phyloP scores from a whole-genome alignment of 768 basidiomycete genomes.

The Basidioascus undulatus region DNA sequence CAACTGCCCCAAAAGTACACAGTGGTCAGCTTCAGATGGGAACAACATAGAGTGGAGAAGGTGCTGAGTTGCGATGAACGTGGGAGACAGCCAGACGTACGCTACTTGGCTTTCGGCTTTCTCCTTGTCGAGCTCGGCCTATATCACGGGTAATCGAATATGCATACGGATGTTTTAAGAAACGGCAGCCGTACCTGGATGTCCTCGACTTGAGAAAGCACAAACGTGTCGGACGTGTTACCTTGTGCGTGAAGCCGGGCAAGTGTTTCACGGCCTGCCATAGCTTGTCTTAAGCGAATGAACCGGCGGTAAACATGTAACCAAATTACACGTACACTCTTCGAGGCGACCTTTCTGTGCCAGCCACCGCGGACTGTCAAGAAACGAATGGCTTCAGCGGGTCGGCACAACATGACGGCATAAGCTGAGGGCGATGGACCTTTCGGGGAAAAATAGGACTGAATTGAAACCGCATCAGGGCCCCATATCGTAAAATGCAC shows the following conservation, averaged over 20 bases:
- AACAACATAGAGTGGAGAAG: neutral
- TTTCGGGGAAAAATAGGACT: constrained; percentile 30
- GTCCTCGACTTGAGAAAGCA: constrained; percentile 26
- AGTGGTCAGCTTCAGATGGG: constrained; percentile 12
- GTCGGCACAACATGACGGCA: neutral
- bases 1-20: constrained; percentile 21
- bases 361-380: constrained; percentile 27
- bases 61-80: no score
- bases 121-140: constrained; percentile 19
- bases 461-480: no score
- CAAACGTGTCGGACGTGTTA: constrained; percentile 26
- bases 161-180: no score
- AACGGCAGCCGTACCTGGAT: no score
- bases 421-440: constrained; percentile 16
- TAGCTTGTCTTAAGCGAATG: no score
- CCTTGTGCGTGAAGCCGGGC: constrained; percentile 32
- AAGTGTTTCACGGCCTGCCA: constrained; percentile 23
- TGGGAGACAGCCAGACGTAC: no score
- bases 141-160: no score
- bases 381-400: neutral
- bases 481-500: no score
- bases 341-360: constrained; percentile 28
- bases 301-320: neutral
- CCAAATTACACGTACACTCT: constrained; percentile 19
- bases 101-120: constrained; percentile 23